Evolutionary conservation across 805 yeast species (phyloP), one percentile per base, ranked within the genome.

Genomic region (Cyberlindnera bimundalis): DNA sequence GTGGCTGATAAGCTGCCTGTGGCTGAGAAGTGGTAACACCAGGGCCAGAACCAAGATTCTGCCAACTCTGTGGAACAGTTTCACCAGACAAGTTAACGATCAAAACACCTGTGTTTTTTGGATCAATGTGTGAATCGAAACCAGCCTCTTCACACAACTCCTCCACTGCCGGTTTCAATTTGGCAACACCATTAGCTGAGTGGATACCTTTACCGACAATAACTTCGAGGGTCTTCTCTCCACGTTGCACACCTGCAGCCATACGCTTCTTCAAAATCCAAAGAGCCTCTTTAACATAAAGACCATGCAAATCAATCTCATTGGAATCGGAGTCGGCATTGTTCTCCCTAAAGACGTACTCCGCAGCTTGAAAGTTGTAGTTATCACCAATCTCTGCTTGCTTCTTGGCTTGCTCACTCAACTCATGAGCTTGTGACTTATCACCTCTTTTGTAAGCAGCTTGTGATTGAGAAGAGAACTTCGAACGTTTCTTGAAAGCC

Each of bases 131-230:
- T 48, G 75, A 76, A 21, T 63, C 73, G 49, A 90, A 71, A 19
- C 76, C 66, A 31, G 82, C 76, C 51, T 86, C 84, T 25, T 65
- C 57, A 62, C 96, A 88, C 56, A 87, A 64, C 36, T 77, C 73
- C 56, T 87, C 93, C 15, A 89, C 78, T 0, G 96, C 96, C 2
- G 97, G 97, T 61, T 83, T 85, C 52, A 91, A 64, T 61, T 89
- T 90, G 30, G 96, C 90, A 38, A 87, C 76, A 12, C 95, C 95
- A 50, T 79, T 70, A 39, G 73, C 70, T 1, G 96, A 86, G 60
- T 90, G 98, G 30, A 79, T 58, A 7, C 97, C 98, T 62, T 91
- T 91, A 9, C 98, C 98, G 9, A 89, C 97, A 60, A 91, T 90
- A 16, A 88, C 93, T 48, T 79, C 76, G 32, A 91, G 65, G 36